Evolutionary conservation across 768 basidiomycete species (phyloP).

Genomic region (Mycena leptocephala): DNA sequence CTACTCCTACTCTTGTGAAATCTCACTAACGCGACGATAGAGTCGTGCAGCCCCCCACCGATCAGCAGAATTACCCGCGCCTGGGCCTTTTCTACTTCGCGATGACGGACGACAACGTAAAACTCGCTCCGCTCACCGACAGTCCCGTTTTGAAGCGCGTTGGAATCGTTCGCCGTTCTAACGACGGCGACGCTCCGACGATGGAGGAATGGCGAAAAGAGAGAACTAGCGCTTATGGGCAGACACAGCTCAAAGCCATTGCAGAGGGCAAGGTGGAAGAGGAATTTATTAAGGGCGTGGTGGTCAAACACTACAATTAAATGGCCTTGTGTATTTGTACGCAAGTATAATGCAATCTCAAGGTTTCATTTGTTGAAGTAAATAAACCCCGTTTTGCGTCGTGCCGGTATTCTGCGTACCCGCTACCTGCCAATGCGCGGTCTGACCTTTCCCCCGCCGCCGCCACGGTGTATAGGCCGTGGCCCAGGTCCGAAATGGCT

Average conservation of each 20-base stretch:
- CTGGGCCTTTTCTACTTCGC: conserved; percentile 75
- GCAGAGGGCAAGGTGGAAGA: conserved; percentile 66
- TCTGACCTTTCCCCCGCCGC: too few species aligned
- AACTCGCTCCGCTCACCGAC: conserved; percentile 59
- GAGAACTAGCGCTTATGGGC: conserved; percentile 69
- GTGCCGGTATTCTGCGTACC: too few species aligned
- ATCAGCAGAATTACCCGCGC: conserved; percentile 66
- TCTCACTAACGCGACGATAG: conserved; percentile 41
- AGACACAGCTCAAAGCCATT: conserved; percentile 58
- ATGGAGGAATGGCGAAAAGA: conserved; percentile 69
- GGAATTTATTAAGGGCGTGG: conserved; percentile 68
- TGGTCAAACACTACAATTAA: conserved; percentile 73
- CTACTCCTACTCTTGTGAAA: background rate
- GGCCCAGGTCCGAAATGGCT: too few species aligned
- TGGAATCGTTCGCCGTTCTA: conserved; percentile 57
- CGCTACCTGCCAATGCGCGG: too few species aligned
- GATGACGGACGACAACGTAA: conserved; percentile 64
- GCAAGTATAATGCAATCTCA: too few species aligned
- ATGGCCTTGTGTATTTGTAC: background rate
- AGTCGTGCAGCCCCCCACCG: conserved; percentile 71
- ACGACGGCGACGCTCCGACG: conserved; percentile 61
- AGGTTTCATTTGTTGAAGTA: too few species aligned
- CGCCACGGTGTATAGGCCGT: too few species aligned
- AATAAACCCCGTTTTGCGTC: too few species aligned
- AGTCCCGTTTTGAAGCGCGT: conserved; percentile 65